Base-by-base conservation (phyloP, 169 alveolate species). In the Prorocentrum cordatum region DNA sequence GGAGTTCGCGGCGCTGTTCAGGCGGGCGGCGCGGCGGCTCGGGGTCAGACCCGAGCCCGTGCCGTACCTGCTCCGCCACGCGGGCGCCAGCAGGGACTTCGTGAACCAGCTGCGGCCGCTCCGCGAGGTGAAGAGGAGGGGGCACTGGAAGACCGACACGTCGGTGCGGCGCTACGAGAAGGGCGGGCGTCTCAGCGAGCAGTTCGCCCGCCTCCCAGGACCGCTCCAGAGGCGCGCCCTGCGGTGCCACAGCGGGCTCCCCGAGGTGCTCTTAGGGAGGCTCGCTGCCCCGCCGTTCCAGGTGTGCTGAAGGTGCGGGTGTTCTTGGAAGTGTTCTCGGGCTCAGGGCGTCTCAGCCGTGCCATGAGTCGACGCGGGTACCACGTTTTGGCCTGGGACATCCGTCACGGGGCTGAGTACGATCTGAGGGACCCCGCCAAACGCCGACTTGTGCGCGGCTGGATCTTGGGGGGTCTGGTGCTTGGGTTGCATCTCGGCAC, bases 141-240 rank as follows among this genome's bases (percentile, higher is more conserved):
- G 80, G 10, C 27, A 59, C 5, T 68, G 80, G 80, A 16, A 22
- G n/a, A 7, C 80, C 5, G 5, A 4, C 42, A 36, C 26, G 22
- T 36, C 61, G 16, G 62, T 68, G 26, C 54, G 80, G 22, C 59
- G 80, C 2, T 68, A 68, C 80, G 80, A 68, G 35, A 68, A 68
- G n/a, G 80, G 80, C 16, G 61, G 80, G 10, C 29, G 61, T 32
- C 14, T 68, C 10, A 33, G 42, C 4, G 61, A 68, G 61, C 61
- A n/a, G 38, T 38, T 68, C 2, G 9, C 27, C 18, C 9, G n/a
- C 16, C 80, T 68, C n/a, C 61, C 61, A 2, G 20, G n/a, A 22
- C 10, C 2, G 18, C 12, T 36, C 20, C 75, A n/a, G n/a, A n/a
- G n/a, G n/a, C 10, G 35, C 24, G 32, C 36, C 10, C 7, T 10